These are phyloP conservation scores for Zostera marina DNA, from an alignment of 116 monocot species.

Conservation along the genomic window DNA sequence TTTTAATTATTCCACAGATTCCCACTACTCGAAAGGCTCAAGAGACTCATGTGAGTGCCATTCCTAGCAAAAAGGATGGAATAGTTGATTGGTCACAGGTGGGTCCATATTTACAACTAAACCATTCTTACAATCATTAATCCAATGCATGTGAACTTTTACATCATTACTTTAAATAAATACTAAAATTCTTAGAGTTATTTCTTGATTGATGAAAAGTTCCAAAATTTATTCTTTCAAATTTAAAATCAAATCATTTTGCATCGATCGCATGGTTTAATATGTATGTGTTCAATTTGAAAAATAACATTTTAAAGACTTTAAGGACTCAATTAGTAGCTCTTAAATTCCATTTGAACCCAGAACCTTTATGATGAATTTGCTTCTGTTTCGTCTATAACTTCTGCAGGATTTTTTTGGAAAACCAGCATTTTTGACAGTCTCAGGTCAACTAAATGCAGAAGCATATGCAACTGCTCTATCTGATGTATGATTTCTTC, in stretches of 20 bases:
- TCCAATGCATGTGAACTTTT: too few relatives aligned
- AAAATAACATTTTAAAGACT: too few relatives aligned
- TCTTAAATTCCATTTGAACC: neutral
- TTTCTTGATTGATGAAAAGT: too few relatives aligned
- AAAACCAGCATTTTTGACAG: constrained; percentile 95
- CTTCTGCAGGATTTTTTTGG: constrained; percentile 76
- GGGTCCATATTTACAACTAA: neutral
- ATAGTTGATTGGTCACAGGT: constrained; percentile 95
- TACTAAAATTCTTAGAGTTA: too few relatives aligned
- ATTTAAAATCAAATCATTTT: too few relatives aligned
- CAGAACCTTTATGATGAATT: neutral
- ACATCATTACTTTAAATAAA: too few relatives aligned
- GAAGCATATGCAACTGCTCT: constrained; percentile 93
- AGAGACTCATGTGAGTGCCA: constrained; percentile 20
- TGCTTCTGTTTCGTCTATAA: neutral
- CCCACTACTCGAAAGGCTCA: constrained; percentile 30
- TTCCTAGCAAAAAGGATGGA: constrained; percentile 65
- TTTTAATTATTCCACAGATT: constrained; percentile 32
- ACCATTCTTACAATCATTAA: too few relatives aligned
- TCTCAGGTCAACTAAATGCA: constrained; percentile 93
- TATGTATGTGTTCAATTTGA: too few relatives aligned
- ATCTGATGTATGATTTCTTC: constrained; percentile 54
- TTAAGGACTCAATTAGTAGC: neutral
- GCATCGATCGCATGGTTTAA: too few relatives aligned
- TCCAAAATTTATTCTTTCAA: too few relatives aligned